phyloP scores from a whole-genome alignment of 2,329 filamentous ascomycete species.

The Hymenoscyphus linearis region DNA sequence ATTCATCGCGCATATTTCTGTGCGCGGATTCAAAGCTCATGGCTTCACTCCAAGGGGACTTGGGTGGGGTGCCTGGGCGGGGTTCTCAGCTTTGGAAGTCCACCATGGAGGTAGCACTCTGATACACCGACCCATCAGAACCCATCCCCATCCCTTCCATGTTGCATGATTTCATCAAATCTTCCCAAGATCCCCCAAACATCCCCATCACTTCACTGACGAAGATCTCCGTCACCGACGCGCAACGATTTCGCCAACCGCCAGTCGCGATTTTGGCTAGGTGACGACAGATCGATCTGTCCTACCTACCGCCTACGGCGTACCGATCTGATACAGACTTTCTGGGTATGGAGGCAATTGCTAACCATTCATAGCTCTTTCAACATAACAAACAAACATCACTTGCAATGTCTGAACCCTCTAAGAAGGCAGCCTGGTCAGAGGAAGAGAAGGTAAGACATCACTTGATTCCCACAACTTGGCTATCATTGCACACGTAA shows the following conservation, averaged over 20 bases:
- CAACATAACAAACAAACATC: not conserved
- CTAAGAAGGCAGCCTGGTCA: not conserved
- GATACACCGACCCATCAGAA: not conserved
- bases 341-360: not conserved
- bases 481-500: no score
- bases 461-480: not conserved
- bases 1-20: not conserved
- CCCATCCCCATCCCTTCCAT: not conserved
- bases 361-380: not conserved
- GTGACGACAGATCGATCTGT: no score
- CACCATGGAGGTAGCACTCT: not conserved
- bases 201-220: not conserved
- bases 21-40: not conserved
- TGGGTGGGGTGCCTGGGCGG: not conserved
- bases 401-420: not conserved
- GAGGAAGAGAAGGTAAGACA: conserved; percentile 1
- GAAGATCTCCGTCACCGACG: no score
- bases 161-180: not conserved
- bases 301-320: no score
- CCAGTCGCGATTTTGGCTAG: no score
- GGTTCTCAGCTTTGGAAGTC: not conserved
- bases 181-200: not conserved
- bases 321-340: not conserved
- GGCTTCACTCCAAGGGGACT: not conserved
- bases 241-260: no score